phyloP scores from a whole-genome alignment of 495 filamentous ascomycete genomes.

The Chaetomium tenue region DNA sequence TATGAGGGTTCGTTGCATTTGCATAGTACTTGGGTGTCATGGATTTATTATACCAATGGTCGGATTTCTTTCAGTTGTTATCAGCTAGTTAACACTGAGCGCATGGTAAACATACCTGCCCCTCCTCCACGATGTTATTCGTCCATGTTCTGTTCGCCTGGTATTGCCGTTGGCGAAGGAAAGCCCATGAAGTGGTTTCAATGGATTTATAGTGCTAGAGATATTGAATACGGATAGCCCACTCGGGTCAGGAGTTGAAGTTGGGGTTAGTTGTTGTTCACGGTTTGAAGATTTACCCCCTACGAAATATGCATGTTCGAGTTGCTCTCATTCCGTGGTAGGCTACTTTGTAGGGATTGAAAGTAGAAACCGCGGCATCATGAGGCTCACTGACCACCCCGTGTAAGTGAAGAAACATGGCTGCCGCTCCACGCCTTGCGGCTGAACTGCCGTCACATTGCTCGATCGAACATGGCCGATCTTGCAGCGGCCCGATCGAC shows the following conservation, averaged over 20 bases:
- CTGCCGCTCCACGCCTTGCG: neutral
- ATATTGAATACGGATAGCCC: no score
- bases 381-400: neutral
- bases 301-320: neutral
- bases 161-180: neutral
- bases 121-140: neutral
- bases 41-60: neutral
- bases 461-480: conserved; percentile 12
- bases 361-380: neutral
- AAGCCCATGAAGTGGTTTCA: neutral
- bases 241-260: no score
- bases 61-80: neutral
- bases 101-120: neutral
- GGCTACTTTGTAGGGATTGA: neutral
- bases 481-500: conserved; percentile 23
- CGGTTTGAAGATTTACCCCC: no score
- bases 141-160: neutral
- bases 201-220: no score
- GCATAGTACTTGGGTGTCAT: neutral
- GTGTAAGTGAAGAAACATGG: neutral
- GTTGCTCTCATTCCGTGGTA: neutral
- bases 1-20: neutral
- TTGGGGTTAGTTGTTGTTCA: no score
- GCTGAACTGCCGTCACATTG: neutral
- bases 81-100: neutral